Conservation (phyloP, 345 rosid species). For the Acer negundo region DNA sequence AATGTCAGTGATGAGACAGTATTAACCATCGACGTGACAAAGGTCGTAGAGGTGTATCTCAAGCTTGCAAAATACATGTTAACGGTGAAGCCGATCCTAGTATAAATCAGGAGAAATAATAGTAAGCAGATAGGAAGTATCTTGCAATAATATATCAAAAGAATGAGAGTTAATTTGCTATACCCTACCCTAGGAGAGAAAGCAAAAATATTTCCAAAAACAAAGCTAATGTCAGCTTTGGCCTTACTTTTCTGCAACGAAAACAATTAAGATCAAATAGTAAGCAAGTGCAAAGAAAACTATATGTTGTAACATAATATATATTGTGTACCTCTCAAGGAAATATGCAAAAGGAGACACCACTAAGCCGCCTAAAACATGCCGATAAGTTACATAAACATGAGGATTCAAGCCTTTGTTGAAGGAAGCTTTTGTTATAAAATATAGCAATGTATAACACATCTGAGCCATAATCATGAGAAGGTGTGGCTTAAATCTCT, state of each 20-base stretch:
- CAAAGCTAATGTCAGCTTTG: slow-evolving; percentile 27
- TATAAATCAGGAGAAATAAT: slow-evolving; percentile 8
- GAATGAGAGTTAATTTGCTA: not conserved
- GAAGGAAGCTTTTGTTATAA: slow-evolving; percentile 34
- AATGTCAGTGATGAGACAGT: slow-evolving; percentile 29
- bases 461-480: slow-evolving; percentile 27
- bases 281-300: not conserved
- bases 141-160: not conserved
- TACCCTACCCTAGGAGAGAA: slow-evolving; percentile 30
- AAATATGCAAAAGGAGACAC: slow-evolving; percentile 32
- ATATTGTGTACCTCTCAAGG: slow-evolving; percentile 20
- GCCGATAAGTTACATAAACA: slow-evolving; percentile 32
- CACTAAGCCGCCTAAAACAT: slow-evolving; percentile 14
- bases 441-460: slow-evolving; percentile 19
- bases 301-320: not conserved
- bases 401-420: slow-evolving; percentile 34
- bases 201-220: slow-evolving; percentile 35
- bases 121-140: not conserved
- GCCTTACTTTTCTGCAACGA: slow-evolving; percentile 31
- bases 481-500: slow-evolving; percentile 27
- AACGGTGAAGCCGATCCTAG: slow-evolving; percentile 31
- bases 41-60: slow-evolving; percentile 34
- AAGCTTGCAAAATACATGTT: slow-evolving; percentile 38
- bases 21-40: slow-evolving; percentile 31
- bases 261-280: not conserved